Percentiles rank a stretch among this genome's conserved stretches.
Conservation (phyloP, 371 early-diverging fungal genomes). For the Actinomortierella ambigua region DNA sequence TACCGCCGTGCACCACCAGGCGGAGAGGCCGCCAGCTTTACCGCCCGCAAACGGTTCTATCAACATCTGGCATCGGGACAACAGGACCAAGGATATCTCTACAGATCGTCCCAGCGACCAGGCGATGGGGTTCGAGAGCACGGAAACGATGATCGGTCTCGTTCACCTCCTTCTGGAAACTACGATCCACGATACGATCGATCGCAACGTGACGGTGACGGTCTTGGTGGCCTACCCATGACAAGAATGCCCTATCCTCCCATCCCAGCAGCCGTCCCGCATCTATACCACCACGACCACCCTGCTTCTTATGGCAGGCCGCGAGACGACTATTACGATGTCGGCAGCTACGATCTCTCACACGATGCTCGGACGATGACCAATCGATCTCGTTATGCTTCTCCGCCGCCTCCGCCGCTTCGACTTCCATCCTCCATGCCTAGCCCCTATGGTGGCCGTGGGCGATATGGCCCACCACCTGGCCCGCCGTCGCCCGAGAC, state of each 20-base stretch:
- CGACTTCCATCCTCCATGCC: background rate
- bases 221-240: too few relatives aligned
- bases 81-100: background rate
- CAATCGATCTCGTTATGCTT: too few relatives aligned
- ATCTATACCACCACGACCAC: too few relatives aligned
- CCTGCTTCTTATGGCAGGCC: too few relatives aligned
- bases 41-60: background rate
- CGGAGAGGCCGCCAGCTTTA: background rate
- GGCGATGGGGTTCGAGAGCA: background rate
- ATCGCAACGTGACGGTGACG: background rate
- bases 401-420: constrained; percentile 5
- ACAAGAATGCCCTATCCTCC: too few relatives aligned
- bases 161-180: background rate
- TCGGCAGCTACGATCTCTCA: too few relatives aligned
- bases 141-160: background rate
- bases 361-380: too few relatives aligned
- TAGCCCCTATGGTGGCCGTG: background rate
- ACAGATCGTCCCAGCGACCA: background rate
- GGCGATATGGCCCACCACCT: background rate
- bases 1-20: background rate
- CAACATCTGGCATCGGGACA: background rate
- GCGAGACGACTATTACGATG: too few relatives aligned
- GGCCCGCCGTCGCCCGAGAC: constrained; percentile 4
- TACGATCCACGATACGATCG: background rate
- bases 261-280: too few relatives aligned